phyloP scores from a whole-genome alignment of 2,329 filamentous ascomycete species.

The Stachybotrys chartarum region DNA sequence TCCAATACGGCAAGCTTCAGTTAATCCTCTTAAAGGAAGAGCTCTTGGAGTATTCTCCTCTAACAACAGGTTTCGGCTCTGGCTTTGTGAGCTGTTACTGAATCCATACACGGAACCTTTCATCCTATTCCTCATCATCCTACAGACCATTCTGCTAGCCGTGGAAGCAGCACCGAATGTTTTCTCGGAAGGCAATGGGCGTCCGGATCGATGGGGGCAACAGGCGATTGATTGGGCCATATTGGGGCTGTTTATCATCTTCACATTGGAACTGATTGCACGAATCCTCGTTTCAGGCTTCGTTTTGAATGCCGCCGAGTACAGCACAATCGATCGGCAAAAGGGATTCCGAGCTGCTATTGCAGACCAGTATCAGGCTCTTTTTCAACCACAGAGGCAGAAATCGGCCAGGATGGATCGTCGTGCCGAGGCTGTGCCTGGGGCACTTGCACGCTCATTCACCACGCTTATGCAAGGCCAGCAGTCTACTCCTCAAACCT shows the following conservation, averaged over 20 bases:
- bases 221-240: slow-evolving; percentile 71
- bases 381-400: slow-evolving; percentile 78
- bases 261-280: slow-evolving; percentile 76
- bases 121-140: slow-evolving; percentile 78
- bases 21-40: slow-evolving; percentile 79
- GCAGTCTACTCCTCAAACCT: slow-evolving; percentile 49
- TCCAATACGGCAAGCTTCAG: slow-evolving; percentile 11
- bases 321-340: slow-evolving; percentile 80
- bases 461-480: slow-evolving; percentile 69
- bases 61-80: slow-evolving; percentile 64
- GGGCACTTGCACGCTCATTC: slow-evolving; percentile 68
- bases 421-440: slow-evolving; percentile 41
- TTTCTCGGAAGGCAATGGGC: slow-evolving; percentile 51
- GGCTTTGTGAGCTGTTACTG: slow-evolving; percentile 76
- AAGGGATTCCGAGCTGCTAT: slow-evolving; percentile 68
- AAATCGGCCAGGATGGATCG: slow-evolving; percentile 52
- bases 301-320: slow-evolving; percentile 81
- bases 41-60: slow-evolving; percentile 79
- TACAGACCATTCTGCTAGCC: slow-evolving; percentile 82
- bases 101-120: slow-evolving; percentile 81
- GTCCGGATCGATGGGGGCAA: slow-evolving; percentile 59
- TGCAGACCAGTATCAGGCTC: slow-evolving; percentile 64
- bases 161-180: slow-evolving; percentile 74
- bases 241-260: slow-evolving; percentile 77
- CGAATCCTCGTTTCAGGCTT: slow-evolving; percentile 91